Evolutionary conservation across 108 stramenopile genomes (phyloP).

Genomic region (Skeletonema marinoi): DNA sequence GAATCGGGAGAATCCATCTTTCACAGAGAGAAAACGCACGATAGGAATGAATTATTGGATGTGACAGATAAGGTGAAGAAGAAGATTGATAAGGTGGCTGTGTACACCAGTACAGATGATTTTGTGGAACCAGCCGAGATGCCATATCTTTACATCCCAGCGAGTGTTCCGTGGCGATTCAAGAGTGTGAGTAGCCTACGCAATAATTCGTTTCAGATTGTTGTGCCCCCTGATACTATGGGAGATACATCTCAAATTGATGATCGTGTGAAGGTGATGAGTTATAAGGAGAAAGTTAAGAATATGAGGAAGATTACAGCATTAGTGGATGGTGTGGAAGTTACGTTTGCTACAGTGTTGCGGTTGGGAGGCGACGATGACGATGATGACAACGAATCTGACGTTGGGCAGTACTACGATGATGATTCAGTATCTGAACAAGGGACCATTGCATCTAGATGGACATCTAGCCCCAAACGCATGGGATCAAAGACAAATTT

Average conservation of each 20-base stretch:
- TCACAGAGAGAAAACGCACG: not conserved
- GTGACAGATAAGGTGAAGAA: constrained; percentile 7
- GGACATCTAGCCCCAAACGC: not conserved
- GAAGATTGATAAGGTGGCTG: constrained; percentile 10
- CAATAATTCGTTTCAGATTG: constrained; percentile 13
- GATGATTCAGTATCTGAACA: not conserved
- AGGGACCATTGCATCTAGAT: not conserved
- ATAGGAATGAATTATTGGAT: not conserved
- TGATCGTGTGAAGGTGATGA: constrained; percentile 8
- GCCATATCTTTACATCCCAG: constrained; percentile 8
- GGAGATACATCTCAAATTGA: not conserved
- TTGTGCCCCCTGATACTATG: constrained; percentile 1
- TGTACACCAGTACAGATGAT: not conserved
- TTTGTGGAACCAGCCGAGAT: constrained; percentile 15
- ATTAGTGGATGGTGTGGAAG: not conserved
- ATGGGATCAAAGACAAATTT: not conserved
- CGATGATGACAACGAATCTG: not conserved
- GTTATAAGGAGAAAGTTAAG: constrained; percentile 8
- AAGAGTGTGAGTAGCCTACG: constrained; percentile 6
- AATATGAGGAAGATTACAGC: constrained; percentile 8
- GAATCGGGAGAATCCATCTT: constrained; percentile 1
- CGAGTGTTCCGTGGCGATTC: constrained; percentile 12
- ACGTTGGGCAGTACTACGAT: not conserved
- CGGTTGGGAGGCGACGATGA: not conserved
- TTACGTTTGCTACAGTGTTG: constrained; percentile 11